phyloP scores from a whole-genome alignment of 1,139 yeast species.

The Geotrichum phurueaensis region DNA sequence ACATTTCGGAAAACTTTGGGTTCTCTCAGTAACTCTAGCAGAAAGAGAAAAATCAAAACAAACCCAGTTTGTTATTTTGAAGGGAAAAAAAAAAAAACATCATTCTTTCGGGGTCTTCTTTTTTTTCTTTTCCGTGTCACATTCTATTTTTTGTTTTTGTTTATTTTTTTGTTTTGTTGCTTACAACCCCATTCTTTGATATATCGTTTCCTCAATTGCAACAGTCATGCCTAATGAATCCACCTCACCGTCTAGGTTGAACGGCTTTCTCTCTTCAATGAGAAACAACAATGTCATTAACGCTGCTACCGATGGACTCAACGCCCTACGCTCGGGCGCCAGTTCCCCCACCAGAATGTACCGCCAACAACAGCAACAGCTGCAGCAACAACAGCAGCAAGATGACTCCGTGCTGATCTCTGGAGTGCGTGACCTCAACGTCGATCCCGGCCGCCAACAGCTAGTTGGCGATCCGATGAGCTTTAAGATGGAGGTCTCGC shows the following conservation, averaged over 20 bases:
- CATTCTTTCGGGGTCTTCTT: neutral
- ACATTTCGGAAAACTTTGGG: neutral
- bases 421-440: conserved; percentile 24
- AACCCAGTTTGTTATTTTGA: neutral
- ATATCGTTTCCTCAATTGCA: conserved; percentile 7
- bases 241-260: conserved; percentile 19
- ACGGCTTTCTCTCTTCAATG: conserved; percentile 20
- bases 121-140: neutral
- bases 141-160: neutral
- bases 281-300: conserved; percentile 11
- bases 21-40: neutral
- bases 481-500: conserved; percentile 11
- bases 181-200: neutral
- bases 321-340: conserved; percentile 19
- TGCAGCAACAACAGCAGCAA: conserved; percentile 9
- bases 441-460: conserved; percentile 10
- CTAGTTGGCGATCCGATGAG: conserved; percentile 11
- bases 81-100: neutral
- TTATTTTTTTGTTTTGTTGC: conserved; percentile 8
- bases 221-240: conserved; percentile 18
- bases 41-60: neutral
- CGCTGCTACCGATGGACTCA: conserved; percentile 19
- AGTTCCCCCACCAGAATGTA: conserved; percentile 18
- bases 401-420: conserved; percentile 23
- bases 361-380: conserved; percentile 15